Conservation (phyloP, 176 grass and related monocot species). For the Sorghum bicolor region DNA sequence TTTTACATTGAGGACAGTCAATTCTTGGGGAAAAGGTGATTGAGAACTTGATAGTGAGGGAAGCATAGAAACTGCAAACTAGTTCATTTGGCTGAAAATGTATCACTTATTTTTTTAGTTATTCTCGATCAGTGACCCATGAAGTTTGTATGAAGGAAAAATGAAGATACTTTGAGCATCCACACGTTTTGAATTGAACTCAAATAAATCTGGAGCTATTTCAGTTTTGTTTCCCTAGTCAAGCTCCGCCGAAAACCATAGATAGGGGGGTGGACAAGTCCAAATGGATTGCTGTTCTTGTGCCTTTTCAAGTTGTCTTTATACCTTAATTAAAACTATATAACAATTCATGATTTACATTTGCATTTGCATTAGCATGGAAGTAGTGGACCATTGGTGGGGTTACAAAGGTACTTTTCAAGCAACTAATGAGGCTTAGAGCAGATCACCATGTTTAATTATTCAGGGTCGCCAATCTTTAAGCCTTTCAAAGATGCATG, state of each 20-base stretch:
- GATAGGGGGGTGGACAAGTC: not conserved
- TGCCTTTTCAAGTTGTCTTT: not conserved
- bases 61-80: not conserved
- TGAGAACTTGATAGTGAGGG: not conserved
- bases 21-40: not conserved
- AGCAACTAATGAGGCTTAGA: constrained; percentile 1
- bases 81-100: not conserved
- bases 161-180: not conserved
- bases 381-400: not conserved
- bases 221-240: not conserved
- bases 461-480: not conserved
- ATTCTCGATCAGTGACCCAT: not conserved
- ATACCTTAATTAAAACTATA: not conserved
- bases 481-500: constrained; percentile 13
- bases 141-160: not conserved
- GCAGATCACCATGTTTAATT: constrained; percentile 2
- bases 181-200: not conserved
- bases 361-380: not conserved
- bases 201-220: not conserved
- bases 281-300: not conserved
- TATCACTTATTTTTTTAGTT: not conserved
- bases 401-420: constrained; percentile 19
- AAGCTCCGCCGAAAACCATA: not conserved
- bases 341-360: not conserved
- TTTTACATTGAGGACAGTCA: not conserved